These are phyloP conservation scores for Thermothelomyces thermophilus DNA, from an alignment of 2,329 filamentous ascomycete genomes.

Conservation along the genomic window DNA sequence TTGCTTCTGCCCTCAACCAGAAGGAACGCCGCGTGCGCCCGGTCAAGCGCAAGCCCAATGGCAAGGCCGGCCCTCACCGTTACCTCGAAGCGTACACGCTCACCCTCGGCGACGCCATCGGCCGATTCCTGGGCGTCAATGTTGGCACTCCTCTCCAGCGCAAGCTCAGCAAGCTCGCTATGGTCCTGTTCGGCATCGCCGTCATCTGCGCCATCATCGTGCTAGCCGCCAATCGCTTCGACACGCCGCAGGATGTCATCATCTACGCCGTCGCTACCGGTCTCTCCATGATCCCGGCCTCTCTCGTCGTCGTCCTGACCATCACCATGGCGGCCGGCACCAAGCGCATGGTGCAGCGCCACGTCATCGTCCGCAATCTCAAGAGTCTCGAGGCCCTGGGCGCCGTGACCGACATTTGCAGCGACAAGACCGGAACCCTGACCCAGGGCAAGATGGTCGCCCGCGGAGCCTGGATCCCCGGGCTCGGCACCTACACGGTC, in stretches of 20 bases:
- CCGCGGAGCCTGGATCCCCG: slow-evolving; percentile 55
- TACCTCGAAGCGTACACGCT: slow-evolving; percentile 34
- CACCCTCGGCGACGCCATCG: slow-evolving; percentile 22
- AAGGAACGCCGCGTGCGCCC: slow-evolving; percentile 38
- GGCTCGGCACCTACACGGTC: slow-evolving; percentile 44
- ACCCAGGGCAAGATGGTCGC: slow-evolving; percentile 63
- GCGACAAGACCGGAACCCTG: slow-evolving; percentile 63
- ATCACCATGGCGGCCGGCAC: slow-evolving; percentile 56
- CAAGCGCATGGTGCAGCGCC: slow-evolving; percentile 48
- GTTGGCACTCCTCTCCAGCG: slow-evolving; percentile 61
- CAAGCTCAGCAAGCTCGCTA: slow-evolving; percentile 61
- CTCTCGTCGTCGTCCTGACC: slow-evolving; percentile 57
- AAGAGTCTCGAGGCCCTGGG: slow-evolving; percentile 62
- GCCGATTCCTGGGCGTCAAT: slow-evolving; percentile 39
- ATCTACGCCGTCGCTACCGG: slow-evolving; percentile 43
- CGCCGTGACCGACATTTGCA: slow-evolving; percentile 63
- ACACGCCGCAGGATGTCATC: slow-evolving; percentile 43
- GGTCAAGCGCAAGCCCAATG: slow-evolving; percentile 41
- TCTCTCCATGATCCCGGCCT: slow-evolving; percentile 48
- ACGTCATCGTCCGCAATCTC: slow-evolving; percentile 55
- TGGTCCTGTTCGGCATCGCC: slow-evolving; percentile 56
- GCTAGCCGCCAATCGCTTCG: slow-evolving; percentile 34
- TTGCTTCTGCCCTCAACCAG: slow-evolving; percentile 48
- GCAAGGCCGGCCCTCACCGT: slow-evolving; percentile 32
- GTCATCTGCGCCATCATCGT: slow-evolving; percentile 37